Conservation (phyloP, 2,329 filamentous ascomycete genomes). For the Teratosphaeria viscida region DNA sequence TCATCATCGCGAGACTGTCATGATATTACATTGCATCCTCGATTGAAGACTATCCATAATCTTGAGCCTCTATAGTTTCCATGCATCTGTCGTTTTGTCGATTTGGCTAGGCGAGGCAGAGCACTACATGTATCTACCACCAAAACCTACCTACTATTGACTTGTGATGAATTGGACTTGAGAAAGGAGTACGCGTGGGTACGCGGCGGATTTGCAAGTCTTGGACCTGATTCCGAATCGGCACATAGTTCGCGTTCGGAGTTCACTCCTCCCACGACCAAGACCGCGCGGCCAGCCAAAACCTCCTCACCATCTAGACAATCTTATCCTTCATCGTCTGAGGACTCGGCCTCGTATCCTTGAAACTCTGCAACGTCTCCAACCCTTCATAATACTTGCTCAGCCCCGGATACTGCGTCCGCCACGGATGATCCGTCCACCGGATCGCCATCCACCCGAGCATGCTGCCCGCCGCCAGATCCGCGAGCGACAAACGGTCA, state of each 20-base stretch:
- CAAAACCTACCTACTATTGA: not conserved
- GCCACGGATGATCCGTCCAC: conserved; percentile 26
- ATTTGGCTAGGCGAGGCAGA: not conserved
- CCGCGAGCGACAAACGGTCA: conserved; percentile 25
- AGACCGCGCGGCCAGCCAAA: not conserved
- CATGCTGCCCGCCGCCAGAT: conserved; percentile 26
- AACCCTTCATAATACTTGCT: conserved; percentile 37
- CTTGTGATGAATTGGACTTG: not conserved
- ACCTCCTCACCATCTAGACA: conserved; percentile 13
- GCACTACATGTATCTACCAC: too few relatives aligned
- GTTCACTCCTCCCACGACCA: not conserved
- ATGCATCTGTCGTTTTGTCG: too few relatives aligned
- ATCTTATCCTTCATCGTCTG: conserved; percentile 28
- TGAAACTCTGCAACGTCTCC: conserved; percentile 34
- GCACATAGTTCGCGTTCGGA: too few relatives aligned
- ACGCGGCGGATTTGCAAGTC: too few relatives aligned
- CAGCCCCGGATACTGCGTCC: conserved; percentile 24
- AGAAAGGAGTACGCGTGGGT: too few relatives aligned
- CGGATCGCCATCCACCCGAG: conserved; percentile 26
- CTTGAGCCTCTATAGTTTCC: too few relatives aligned
- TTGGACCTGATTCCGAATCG: too few relatives aligned
- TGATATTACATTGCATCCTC: too few relatives aligned
- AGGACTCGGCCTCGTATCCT: conserved; percentile 21
- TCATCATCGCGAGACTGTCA: not conserved
- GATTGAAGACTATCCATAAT: too few relatives aligned